Conservation (phyloP, 768 basidiomycete genomes). For the Pulveroboletus ravenelii region DNA sequence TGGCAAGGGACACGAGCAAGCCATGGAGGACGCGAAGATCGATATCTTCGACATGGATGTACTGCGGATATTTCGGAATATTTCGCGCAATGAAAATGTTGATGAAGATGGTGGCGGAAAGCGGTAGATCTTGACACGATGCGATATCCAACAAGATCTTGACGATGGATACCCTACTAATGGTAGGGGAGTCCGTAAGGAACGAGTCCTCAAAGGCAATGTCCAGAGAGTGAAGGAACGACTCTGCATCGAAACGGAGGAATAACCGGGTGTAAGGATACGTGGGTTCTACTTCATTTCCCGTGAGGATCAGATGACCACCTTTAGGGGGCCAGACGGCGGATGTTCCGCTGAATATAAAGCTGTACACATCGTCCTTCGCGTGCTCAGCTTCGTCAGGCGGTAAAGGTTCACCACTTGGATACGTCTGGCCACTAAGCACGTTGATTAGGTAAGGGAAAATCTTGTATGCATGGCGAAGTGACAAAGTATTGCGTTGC, state of each 20-base stretch:
- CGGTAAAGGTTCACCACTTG: conserved; percentile 69
- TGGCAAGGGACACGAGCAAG: conserved; percentile 73
- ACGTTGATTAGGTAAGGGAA: conserved; percentile 82
- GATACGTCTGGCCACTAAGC: conserved; percentile 81
- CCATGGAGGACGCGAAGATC: conserved; percentile 63
- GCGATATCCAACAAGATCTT: conserved; percentile 81
- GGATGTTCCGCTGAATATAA: conserved; percentile 81
- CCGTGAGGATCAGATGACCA: conserved; percentile 70
- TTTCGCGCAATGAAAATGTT: conserved; percentile 97
- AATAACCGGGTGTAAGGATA: conserved; percentile 87
- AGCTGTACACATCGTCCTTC: conserved; percentile 69
- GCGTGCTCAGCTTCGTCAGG: conserved; percentile 64
- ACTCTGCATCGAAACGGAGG: conserved; percentile 87
- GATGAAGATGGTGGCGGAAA: conserved; percentile 73
- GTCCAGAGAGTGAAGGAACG: conserved; percentile 89
- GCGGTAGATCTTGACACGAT: conserved; percentile 45
- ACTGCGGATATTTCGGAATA: conserved; percentile 93
- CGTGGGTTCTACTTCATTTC: conserved; percentile 70
- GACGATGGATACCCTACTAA: conserved; percentile 77
- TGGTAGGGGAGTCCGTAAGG: conserved; percentile 64
- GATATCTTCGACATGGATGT: conserved; percentile 43
- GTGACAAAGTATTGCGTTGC: conserved; percentile 20
- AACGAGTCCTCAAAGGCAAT: conserved; percentile 92
- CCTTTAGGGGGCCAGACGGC: conserved; percentile 75
- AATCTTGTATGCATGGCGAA: conserved; percentile 83